These are phyloP conservation scores for Carex sylvatica DNA, from an alignment of 202 grass and related monocot species.

Conservation along the genomic window DNA sequence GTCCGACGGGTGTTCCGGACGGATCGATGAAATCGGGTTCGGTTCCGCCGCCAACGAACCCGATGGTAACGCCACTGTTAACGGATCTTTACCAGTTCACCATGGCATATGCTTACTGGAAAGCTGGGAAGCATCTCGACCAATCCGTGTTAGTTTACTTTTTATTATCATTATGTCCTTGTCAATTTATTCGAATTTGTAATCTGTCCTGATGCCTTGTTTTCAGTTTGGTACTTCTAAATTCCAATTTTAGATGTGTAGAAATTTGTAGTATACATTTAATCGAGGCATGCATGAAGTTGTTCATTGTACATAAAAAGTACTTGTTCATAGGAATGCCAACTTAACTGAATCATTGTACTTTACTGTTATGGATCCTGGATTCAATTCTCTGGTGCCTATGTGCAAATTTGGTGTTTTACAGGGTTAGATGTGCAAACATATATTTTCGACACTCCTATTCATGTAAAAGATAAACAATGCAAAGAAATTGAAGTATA, in stretches of 20 bases:
- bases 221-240: neutral
- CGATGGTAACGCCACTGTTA: constrained; percentile 89
- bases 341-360: no score
- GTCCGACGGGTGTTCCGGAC: constrained; percentile 4
- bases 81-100: constrained; percentile 98
- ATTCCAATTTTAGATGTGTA: no score
- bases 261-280: no score
- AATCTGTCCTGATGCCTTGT: neutral
- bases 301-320: no score
- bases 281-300: no score
- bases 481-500: neutral
- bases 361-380: neutral
- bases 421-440: neutral
- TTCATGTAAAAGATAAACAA: neutral
- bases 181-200: neutral
- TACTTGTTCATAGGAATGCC: no score
- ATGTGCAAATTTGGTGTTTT: neutral
- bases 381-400: neutral
- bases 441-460: neutral
- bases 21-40: neutral
- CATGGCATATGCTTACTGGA: constrained; percentile 99
- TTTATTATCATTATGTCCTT: neutral
- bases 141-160: constrained; percentile 51
- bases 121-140: constrained; percentile 87
- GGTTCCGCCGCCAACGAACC: constrained; percentile 54